phyloP scores from a whole-genome alignment of 2,329 filamentous ascomycete genomes.

The Fusarium sarcochroum region DNA sequence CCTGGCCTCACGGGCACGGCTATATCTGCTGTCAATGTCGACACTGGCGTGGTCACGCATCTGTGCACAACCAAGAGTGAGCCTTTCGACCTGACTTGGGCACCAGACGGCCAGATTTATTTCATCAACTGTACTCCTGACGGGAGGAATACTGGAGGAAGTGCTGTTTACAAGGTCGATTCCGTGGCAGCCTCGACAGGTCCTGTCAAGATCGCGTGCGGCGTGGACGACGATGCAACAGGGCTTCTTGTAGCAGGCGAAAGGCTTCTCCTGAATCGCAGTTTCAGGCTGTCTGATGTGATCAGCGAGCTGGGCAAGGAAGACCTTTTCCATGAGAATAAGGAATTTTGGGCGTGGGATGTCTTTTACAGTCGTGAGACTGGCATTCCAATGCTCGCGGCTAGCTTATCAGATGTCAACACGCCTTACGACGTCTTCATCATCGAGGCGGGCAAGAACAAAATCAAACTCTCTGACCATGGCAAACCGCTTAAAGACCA shows the following conservation, averaged over 20 bases:
- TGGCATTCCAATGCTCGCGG: constrained; percentile 10
- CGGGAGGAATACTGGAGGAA: constrained; percentile 21
- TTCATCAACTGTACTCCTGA: constrained; percentile 30
- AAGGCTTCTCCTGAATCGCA: constrained; percentile 26
- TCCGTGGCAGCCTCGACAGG: not conserved
- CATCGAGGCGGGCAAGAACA: not conserved
- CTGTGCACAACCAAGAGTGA: constrained; percentile 27
- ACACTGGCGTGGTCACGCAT: constrained; percentile 9
- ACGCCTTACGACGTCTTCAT: constrained; percentile 33
- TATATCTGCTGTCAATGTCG: constrained; percentile 18
- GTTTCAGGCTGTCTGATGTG: not conserved
- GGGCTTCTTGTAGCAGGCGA: constrained; percentile 12
- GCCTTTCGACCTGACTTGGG: constrained; percentile 25
- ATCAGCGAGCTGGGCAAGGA: constrained; percentile 24
- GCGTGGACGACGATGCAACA: constrained; percentile 32
- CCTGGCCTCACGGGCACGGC: constrained; percentile 20
- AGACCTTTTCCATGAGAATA: constrained; percentile 27
- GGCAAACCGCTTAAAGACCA: not conserved
- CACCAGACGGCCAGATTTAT: constrained; percentile 30
- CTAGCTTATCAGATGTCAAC: constrained; percentile 38
- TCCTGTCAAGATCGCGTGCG: constrained; percentile 24
- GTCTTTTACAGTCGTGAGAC: constrained; percentile 6
- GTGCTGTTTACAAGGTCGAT: constrained; percentile 28
- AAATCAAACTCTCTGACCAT: constrained; percentile 27
- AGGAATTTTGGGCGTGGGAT: constrained; percentile 33